Conservation (phyloP, 345 rosid species). For the Anastatica hierochuntica region DNA sequence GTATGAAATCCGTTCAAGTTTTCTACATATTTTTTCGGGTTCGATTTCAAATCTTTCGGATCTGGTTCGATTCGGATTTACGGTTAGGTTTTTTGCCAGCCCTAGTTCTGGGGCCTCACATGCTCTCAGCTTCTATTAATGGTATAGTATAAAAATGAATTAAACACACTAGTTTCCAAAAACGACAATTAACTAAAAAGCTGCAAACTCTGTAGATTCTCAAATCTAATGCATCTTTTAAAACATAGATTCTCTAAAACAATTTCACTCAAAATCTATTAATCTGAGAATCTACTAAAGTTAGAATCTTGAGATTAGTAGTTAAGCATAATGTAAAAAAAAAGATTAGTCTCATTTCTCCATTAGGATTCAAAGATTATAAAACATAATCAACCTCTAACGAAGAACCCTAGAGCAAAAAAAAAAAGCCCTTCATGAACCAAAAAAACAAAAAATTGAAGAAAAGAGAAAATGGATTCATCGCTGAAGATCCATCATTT, state of each 20-base stretch:
- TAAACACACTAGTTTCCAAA: neutral
- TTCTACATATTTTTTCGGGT: no score
- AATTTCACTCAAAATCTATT: no score
- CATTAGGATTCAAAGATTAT: no score
- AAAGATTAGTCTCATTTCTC: no score
- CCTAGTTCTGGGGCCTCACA: neutral
- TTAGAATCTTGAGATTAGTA: no score
- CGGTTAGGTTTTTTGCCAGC: no score
- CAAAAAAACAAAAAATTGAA: neutral
- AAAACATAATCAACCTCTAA: neutral
- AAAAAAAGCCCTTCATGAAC: conserved; percentile 9
- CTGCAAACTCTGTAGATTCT: conserved; percentile 7
- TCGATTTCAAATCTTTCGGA: no score
- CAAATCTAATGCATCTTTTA: neutral
- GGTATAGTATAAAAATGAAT: neutral
- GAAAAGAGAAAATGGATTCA: neutral
- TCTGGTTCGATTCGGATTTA: no score
- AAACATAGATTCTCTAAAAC: no score
- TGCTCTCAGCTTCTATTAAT: conserved; percentile 3
- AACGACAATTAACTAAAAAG: neutral
- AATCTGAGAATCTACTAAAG: no score
- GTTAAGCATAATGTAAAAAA: no score
- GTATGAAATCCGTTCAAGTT: no score
- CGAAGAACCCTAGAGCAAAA: neutral
- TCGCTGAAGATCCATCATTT: conserved; percentile 60